A percentile compares a stretch with the other conserved stretches of the same genome.
phyloP scores from a whole-genome alignment of 2,329 filamentous ascomycete genomes.

The Botrytis sinoallii region DNA sequence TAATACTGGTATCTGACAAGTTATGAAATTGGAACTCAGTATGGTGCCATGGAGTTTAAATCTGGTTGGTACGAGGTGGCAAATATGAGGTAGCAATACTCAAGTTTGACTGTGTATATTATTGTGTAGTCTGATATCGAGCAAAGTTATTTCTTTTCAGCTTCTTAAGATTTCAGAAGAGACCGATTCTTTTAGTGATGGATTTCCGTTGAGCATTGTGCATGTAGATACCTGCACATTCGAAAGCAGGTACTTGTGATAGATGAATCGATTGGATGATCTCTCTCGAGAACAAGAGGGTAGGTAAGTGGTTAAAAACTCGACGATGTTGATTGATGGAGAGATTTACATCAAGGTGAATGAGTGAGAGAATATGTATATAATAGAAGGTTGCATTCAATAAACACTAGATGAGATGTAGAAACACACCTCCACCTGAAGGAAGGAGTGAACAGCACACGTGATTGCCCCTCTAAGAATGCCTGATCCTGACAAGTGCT shows the following conservation, averaged over 20 bases:
- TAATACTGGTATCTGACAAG: not conserved
- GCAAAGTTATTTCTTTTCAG: not conserved
- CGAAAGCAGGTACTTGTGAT: not conserved
- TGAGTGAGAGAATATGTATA: not conserved
- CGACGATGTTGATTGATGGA: not conserved
- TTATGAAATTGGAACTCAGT: not conserved
- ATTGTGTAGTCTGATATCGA: constrained; percentile 14
- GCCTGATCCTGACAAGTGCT: not conserved
- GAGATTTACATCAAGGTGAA: not conserved
- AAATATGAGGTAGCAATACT: constrained; percentile 7
- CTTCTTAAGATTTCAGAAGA: not conserved
- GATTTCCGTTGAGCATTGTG: not conserved
- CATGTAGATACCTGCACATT: not conserved
- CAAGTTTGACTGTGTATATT: constrained; percentile 14
- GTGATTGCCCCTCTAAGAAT: not conserved
- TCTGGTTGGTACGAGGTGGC: not conserved
- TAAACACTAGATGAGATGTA: not conserved
- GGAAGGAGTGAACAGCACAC: not conserved
- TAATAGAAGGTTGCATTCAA: not conserved
- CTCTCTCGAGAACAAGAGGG: not conserved
- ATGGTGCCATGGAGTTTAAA: not conserved
- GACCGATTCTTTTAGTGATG: not conserved
- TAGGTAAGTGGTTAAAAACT: not conserved
- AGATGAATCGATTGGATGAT: not conserved
- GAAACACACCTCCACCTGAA: not conserved